phyloP scores from a whole-genome alignment of 108 stramenopile species.

The Fragilariopsis cylindrus region DNA sequence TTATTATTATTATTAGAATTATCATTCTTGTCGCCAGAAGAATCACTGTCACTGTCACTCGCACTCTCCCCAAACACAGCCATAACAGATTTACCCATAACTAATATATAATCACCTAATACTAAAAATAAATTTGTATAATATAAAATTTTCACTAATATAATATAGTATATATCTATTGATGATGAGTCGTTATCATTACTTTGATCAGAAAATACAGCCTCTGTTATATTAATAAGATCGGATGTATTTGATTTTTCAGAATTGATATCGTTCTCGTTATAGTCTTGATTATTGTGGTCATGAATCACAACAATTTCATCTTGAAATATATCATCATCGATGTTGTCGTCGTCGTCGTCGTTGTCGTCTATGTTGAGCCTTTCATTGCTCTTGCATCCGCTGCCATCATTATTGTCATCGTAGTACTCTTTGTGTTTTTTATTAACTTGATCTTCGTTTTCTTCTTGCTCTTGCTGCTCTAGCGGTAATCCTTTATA shows the following conservation, averaged over 20 bases:
- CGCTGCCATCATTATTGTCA: not conserved
- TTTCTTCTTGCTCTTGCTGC: not conserved
- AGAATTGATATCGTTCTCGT: not conserved
- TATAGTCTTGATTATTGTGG: not conserved
- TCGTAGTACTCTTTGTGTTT: not conserved
- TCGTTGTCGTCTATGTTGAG: not conserved
- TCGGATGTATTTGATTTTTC: conserved; percentile 13
- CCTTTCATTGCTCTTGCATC: not conserved
- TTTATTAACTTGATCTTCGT: conserved; percentile 14
- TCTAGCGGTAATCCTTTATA: conserved; percentile 8
- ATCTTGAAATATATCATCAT: conserved; percentile 11
- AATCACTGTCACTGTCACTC: not conserved
- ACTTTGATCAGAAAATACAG: conserved; percentile 28
- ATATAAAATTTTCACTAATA: conserved; percentile 48
- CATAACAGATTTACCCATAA: conserved; percentile 68
- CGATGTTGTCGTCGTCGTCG: not conserved
- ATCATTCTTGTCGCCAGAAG: not conserved
- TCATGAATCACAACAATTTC: not conserved
- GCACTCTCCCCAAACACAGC: conserved; percentile 49
- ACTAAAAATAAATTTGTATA: conserved; percentile 75
- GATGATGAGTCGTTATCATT: not conserved
- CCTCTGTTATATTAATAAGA: conserved; percentile 52
- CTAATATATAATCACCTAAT: conserved; percentile 67
- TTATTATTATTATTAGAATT: too few species aligned
- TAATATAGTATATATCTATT: not conserved